Conservation (phyloP, 805 yeast species). For the Saturnispora besseyi region DNA sequence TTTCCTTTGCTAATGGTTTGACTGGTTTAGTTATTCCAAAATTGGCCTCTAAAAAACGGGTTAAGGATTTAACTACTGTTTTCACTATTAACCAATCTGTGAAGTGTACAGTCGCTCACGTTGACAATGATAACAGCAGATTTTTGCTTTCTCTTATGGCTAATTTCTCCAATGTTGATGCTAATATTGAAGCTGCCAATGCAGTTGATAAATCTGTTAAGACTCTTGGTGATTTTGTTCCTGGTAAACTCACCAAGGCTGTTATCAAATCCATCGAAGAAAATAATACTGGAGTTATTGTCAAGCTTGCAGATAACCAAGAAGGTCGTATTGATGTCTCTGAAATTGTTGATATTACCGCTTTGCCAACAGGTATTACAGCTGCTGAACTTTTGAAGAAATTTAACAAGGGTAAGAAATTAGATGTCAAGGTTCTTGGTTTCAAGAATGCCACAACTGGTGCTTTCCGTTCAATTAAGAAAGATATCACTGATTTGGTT, state of each 20-base stretch:
- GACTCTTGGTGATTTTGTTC: conserved; percentile 39
- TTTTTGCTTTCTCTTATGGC: conserved; percentile 51
- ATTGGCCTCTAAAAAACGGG: conserved; percentile 48
- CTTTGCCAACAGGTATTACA: conserved; percentile 27
- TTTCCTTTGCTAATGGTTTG: conserved; percentile 68
- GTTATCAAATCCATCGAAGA: conserved; percentile 53
- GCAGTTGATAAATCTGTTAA: conserved; percentile 53
- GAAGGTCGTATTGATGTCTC: conserved; percentile 75
- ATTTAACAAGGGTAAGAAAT: conserved; percentile 48
- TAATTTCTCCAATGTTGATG: conserved; percentile 9
- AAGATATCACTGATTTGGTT: conserved; percentile 45
- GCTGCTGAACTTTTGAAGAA: conserved; percentile 42
- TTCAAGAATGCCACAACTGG: conserved; percentile 64
- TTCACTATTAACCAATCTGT: conserved; percentile 67
- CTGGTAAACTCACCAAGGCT: conserved; percentile 58
- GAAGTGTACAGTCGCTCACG: conserved; percentile 51
- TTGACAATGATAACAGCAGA: conserved; percentile 62
- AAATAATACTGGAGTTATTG: conserved; percentile 51
- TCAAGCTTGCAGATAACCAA: conserved; percentile 65
- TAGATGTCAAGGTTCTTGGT: conserved; percentile 66
- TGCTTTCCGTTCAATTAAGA: conserved; percentile 51
- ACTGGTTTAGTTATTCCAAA: conserved; percentile 78
- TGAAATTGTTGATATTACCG: conserved; percentile 53
- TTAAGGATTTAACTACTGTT: conserved; percentile 42
- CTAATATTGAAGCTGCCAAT: conserved; percentile 32